Conservation (phyloP, 2,329 filamentous ascomycete species). For the Aspergillus sergii region DNA sequence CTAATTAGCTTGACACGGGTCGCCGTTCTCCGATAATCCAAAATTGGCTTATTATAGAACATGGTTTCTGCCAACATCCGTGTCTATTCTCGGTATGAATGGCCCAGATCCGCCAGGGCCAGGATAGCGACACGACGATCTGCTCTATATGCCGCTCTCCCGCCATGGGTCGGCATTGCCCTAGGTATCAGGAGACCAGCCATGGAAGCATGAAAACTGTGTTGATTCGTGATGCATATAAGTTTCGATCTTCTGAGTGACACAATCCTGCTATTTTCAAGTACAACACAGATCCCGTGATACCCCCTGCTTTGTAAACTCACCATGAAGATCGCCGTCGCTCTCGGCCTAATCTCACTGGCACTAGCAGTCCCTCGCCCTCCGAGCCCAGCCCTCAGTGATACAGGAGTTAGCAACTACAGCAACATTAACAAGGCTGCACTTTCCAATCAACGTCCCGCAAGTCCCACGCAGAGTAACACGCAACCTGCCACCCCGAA, state of each 20-base stretch:
- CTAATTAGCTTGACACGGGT: too few species aligned
- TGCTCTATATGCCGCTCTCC: neutral
- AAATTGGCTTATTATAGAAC: neutral
- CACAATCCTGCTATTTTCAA: too few species aligned
- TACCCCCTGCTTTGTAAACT: neutral
- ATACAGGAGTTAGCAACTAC: neutral
- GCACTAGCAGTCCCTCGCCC: neutral
- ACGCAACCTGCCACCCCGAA: too few species aligned
- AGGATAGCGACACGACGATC: neutral
- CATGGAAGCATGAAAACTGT: neutral
- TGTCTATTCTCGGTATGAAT: neutral
- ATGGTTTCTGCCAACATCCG: neutral
- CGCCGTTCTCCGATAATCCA: neutral
- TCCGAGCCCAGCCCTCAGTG: neutral
- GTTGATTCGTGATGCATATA: neutral
- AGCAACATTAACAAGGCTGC: neutral
- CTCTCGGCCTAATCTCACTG: neutral
- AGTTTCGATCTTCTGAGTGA: fast-evolving
- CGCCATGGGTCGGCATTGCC: neutral
- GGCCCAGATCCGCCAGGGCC: neutral
- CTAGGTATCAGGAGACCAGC: neutral
- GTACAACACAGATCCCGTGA: neutral
- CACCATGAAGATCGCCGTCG: neutral
- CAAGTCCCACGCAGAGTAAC: neutral
- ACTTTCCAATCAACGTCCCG: neutral